phyloP scores from a whole-genome alignment of 192 early-diverging fungal species.

The Spizellomyces punctatus region DNA sequence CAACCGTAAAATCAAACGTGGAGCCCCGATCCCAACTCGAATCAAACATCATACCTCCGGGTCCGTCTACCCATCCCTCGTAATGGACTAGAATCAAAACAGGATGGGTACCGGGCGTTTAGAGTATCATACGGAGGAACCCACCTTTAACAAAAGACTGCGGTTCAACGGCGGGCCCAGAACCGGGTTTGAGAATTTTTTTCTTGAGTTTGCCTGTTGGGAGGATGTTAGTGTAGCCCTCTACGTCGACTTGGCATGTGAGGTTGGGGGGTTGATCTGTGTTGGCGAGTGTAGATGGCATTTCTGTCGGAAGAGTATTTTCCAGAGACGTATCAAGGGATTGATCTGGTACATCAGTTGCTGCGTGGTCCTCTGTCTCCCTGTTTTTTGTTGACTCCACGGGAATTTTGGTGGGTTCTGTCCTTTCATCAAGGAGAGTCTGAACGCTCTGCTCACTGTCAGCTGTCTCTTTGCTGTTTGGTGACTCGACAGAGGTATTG shows the following conservation, averaged over 20 bases:
- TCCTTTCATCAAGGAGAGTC: not conserved
- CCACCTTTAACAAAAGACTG: constrained; percentile 7
- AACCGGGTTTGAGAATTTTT: constrained; percentile 11
- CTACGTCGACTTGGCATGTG: not conserved
- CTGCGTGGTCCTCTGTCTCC: no score
- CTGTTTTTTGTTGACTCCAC: no score
- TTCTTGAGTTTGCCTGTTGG: constrained; percentile 17
- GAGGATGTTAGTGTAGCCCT: constrained; percentile 8
- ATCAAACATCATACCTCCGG: constrained; percentile 40
- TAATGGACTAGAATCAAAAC: constrained; percentile 40
- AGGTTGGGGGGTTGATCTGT: no score
- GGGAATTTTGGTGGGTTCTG: no score
- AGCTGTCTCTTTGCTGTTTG: not conserved
- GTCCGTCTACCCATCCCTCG: constrained; percentile 36
- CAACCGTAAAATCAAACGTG: constrained; percentile 67
- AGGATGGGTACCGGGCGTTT: no score
- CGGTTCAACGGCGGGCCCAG: constrained; percentile 2
- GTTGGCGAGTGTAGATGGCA: no score
- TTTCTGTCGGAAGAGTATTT: no score
- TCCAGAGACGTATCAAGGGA: no score
- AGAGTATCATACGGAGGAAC: constrained; percentile 1
- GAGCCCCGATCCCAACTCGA: constrained; percentile 40
- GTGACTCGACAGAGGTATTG: no score
- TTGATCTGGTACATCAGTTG: no score
- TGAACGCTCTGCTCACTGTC: not conserved